Base-by-base conservation (phyloP, 2,329 filamentous ascomycete genomes). In the Cladosporium colombiae region DNA sequence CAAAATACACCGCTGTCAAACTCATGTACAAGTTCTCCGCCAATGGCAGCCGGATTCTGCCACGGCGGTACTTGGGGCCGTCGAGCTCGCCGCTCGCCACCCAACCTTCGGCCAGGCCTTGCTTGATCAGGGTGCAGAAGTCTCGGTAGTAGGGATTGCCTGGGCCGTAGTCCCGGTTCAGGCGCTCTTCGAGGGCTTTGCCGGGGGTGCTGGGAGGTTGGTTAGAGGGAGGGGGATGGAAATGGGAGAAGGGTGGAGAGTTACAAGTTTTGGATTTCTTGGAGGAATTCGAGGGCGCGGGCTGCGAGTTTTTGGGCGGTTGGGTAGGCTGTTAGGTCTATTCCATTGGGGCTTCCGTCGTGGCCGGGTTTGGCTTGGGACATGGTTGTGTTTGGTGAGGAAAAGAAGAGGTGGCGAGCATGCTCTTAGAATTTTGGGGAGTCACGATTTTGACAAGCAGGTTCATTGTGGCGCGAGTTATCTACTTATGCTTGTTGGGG, bases 1-100 rank as follows among this genome's bases (percentile, higher is more conserved):
- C 78, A 80, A 87, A 85, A 71, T 85, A 86, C 27, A 87, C 84
- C 1, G 84, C 82, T 1, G 85, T 87, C 71, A 87, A 85, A 70
- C 80, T 83, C 72, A 86, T 83, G 73, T 78, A 86, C 31, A 80
- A 78, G 31, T 81, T 86, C 44, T 79, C 77, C 10, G 78, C 74
- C 2, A 74, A 78, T 1, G 84, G 85, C 3, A 80, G 68, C 50
- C 78, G 73, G 66, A 86, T 80, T 66, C 81, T 82, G 11, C 76
- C 77, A 11, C 77, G 74, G 23, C 77, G 80, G 67, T 85, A 85
- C 68, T 78, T 80, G 13, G 74, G 76, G 1, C 83, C 83, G 50
- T 76, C 72, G 60, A 79, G 69, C 49, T 75, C 72, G 59, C 72
- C 71, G 13, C 74, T 75, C 8, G 77, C 77, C 3, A 75, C 71